Evolutionary conservation across 2,329 filamentous ascomycete genomes (phyloP).

Genomic region (Phoma herbarum): DNA sequence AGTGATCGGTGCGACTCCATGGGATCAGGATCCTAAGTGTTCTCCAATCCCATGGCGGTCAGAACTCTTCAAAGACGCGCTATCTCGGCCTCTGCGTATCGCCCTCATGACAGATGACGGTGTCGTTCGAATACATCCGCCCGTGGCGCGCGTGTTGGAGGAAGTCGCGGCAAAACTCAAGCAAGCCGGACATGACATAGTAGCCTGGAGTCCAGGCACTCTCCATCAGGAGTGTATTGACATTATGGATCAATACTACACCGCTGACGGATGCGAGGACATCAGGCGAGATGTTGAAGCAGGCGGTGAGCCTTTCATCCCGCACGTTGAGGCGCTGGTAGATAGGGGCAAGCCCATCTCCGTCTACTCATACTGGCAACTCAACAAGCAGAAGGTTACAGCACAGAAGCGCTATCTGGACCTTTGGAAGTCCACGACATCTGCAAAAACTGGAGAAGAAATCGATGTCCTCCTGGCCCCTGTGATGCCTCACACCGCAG

Average conservation of each 20-base stretch:
- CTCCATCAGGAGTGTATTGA: constrained; percentile 65
- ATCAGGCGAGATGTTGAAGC: constrained; percentile 63
- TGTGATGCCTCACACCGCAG: constrained; percentile 67
- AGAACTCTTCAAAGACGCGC: constrained; percentile 52
- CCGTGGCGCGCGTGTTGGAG: constrained; percentile 58
- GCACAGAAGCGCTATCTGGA: constrained; percentile 66
- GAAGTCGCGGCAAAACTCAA: constrained; percentile 52
- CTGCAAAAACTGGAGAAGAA: constrained; percentile 53
- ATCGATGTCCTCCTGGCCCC: constrained; percentile 68
- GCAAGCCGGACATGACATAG: constrained; percentile 62
- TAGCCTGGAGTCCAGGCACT: constrained; percentile 61
- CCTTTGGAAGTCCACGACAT: constrained; percentile 63
- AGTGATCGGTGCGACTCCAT: constrained; percentile 60
- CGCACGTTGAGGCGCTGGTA: constrained; percentile 63
- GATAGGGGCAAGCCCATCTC: constrained; percentile 55
- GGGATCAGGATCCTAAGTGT: constrained; percentile 64
- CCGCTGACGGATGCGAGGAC: constrained; percentile 70
- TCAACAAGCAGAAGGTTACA: constrained; percentile 66
- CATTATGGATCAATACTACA: constrained; percentile 70
- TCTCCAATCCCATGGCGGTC: constrained; percentile 64
- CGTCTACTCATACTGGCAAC: constrained; percentile 74
- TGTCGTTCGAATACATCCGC: constrained; percentile 64
- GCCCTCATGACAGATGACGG: constrained; percentile 62
- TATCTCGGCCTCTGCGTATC: constrained; percentile 59
- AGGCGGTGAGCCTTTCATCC: constrained; percentile 64